Percentiles rank a stretch among this genome's conserved stretches.
phyloP scores from a whole-genome alignment of 2,329 filamentous ascomycete species.

The Fusarium compactum region DNA sequence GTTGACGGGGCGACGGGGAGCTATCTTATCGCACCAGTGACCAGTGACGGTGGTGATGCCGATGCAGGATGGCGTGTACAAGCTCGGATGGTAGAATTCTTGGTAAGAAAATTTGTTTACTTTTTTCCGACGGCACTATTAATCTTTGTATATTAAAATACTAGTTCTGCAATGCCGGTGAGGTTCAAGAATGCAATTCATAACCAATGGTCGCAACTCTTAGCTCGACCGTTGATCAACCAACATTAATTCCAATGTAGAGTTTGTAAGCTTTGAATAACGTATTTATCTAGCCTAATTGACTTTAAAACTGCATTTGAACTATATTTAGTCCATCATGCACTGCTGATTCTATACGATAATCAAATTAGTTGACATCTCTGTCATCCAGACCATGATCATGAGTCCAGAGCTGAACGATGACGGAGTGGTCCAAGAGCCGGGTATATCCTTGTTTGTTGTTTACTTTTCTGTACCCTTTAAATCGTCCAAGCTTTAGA shows the following conservation, averaged over 20 bases:
- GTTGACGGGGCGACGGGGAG: constrained; percentile 44
- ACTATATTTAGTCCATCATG: background rate
- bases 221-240: constrained; percentile 13
- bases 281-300: background rate
- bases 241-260: background rate
- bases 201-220: background rate
- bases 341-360: background rate
- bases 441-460: constrained; percentile 27
- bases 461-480: constrained; percentile 5
- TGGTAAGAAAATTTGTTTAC: constrained; percentile 1
- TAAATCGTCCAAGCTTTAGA: background rate
- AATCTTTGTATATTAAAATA: background rate
- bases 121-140: background rate
- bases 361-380: background rate
- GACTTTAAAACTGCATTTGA: background rate
- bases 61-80: constrained; percentile 30
- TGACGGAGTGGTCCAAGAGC: constrained; percentile 5
- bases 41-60: constrained; percentile 21
- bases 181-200: background rate
- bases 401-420: constrained; percentile 9
- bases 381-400: background rate
- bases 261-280: background rate
- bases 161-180: background rate
- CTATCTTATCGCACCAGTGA: constrained; percentile 42
- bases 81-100: background rate